Evolutionary conservation across 2,329 filamentous ascomycete genomes (phyloP), one percentile per base, ranked within the genome.

Genomic region (Colletotrichum spinosum): DNA sequence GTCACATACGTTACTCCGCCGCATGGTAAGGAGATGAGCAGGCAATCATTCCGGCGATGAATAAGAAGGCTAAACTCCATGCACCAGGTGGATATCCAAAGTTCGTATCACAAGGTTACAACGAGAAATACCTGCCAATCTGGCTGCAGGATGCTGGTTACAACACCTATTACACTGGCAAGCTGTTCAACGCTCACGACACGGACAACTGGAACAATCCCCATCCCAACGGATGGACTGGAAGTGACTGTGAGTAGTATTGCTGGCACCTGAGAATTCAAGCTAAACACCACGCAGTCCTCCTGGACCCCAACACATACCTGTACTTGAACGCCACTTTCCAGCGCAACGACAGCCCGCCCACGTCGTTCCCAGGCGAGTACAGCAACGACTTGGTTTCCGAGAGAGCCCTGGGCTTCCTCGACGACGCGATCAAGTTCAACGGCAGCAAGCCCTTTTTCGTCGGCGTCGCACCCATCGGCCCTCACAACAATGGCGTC

Each of bases 131-230:
- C 66, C 81, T 93, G 0, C 90, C 90, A 0, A 73, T 92, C 0
- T 93, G 90, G 90, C 76, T 93, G n/a, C 88, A 92, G 69, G 74
- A 84, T 4, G 86, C 85, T 0, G 90, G 89, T 0, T 92, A 92
- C 72, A 86, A 87, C 68, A 92, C 90, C 0, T 92, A 91, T 71
- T 93, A 92, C 70, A 87, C 86, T 0, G 91, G 89, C n/a, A 93
- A 93, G 72, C 79, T 92, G 5, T 90, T 90, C 77, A 93, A 93
- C 69, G 80, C 83, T 0, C 89, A 92, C 55, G 85, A 79, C 0
- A 79, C 85, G 2, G 71, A 81, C 0, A 92, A 90, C 64, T 92
- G 91, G 72, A 77, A 90, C 71, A 78, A 80, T 4, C 85, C 89
- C 0, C 81, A 77, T 46, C 81, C 85, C 0, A 81, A 80, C 1